Evolutionary conservation across 441 rosid genomes (phyloP), one percentile per base, ranked within the genome.

Genomic region (Metrosideros polymorpha): DNA sequence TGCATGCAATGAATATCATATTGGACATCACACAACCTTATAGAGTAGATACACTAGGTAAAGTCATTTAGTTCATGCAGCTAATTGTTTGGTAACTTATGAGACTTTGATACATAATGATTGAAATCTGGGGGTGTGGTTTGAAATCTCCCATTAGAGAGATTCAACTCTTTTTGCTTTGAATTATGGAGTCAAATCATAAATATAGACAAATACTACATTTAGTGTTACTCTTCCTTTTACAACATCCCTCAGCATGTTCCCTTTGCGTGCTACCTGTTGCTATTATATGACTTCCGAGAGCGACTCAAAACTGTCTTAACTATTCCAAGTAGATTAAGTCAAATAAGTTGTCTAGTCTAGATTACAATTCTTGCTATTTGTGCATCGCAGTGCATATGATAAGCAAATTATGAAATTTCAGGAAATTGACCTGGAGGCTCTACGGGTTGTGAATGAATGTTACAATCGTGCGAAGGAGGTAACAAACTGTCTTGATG

Each of bases 391-490:
- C 24, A 3, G 42, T 50, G 57, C 59, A 19, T 51, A 51, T 77
- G 54, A 61, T 86, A 55, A 43, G 86, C 12, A 85, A 71, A 88
- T 82, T 85, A 22, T 85, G 83, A 84, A 56, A 89, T 83, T 89
- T 86, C 92, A 97, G 99, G 97, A 93, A 57, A 94, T 97, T 87
- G 98, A 97, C 90, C 71, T 89, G 32, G 98, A 95, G 91, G 97
- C 98, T 5, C 87, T 93, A 90, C 90, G 84, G 89, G 93, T 97
- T 84, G 22, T 94, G 87, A 93, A 95, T 89, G 61, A 77, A 88
- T 94, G 99, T 89, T 95, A 96, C 54, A 94, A 92, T 84, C 92
- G 95, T 55, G 96, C 98, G 77, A 97, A 95, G 92, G 96, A 94
- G 98, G 98, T 96, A 92, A 71, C 39, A 75, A 27, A 52, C 35